Base-by-base conservation (phyloP, 208 protist species). In the Trypanosoma lewisi region DNA sequence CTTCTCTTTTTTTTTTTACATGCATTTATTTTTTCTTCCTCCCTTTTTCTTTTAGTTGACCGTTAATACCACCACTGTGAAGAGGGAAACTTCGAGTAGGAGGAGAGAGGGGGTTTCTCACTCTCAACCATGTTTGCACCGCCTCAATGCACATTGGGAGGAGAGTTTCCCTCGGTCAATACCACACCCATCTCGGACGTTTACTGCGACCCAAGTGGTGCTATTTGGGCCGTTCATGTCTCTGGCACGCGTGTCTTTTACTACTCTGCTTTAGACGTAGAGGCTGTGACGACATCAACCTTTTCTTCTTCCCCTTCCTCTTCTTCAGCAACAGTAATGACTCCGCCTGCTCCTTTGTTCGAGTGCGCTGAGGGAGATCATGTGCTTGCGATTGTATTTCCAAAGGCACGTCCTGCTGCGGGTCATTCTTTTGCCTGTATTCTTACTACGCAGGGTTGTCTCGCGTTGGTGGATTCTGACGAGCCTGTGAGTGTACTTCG, bases 141-240 rank as follows among this genome's bases (percentile, higher is more conserved):
- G 47, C 68, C 68, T 5, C 41, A 74, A 16, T 74, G 68, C 23
- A 47, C 37, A 56, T 27, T 74, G n/a, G 68, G 39, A 19, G 61
- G 49, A 27, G 60, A 68, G 21, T 25, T 74, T 19, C 30, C n/a
- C n/a, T 28, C 44, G 0, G 21, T 12, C 17, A n/a, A 31, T 6
- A 1, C 1, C 14, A 19, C 11, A 4, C 17, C 55, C 23, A 62
- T 63, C 31, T 76, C 70, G 21, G 25, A 45, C 25, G 25, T 70
- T 55, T 54, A 70, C 49, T 66, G 37, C 48, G 70, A 70, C 41
- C 57, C 49, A 9, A 25, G 37, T 21, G 63, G 70, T 42, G 63
- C 36, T 23, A 2, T 76, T 2, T 76, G 70, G 70, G 36, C 63
- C 16, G 50, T 76, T 34, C 42, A 59, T 52, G 6, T 25, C 4